Evolutionary conservation across 1,284 basidiomycete genomes (phyloP).

Genomic region (Malassezia sympodialis): DNA sequence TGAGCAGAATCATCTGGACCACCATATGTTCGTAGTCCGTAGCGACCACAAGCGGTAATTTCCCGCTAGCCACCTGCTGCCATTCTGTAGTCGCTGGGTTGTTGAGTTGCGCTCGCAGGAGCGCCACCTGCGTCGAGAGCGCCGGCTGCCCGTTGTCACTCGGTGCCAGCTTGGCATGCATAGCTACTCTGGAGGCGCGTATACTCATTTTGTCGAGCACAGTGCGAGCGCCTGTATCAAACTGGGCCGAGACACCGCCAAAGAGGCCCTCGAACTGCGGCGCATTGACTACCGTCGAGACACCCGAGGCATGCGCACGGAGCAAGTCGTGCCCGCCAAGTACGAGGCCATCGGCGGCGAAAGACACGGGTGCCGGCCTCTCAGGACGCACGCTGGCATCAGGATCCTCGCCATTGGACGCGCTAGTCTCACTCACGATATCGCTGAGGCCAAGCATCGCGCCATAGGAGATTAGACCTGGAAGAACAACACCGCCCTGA

Average conservation of each 20-base stretch:
- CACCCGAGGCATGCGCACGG: constrained; percentile 51
- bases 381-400: constrained; percentile 9
- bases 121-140: constrained; percentile 62
- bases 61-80: constrained; percentile 48
- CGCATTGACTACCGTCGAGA: constrained; percentile 56
- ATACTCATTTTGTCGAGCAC: constrained; percentile 59
- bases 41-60: constrained; percentile 61
- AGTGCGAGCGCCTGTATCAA: constrained; percentile 21
- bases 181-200: constrained; percentile 59
- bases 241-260: constrained; percentile 51
- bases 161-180: constrained; percentile 60
- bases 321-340: constrained; percentile 34
- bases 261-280: constrained; percentile 51
- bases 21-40: constrained; percentile 65
- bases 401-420: constrained; percentile 23
- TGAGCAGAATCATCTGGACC: constrained; percentile 62
- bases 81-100: constrained; percentile 52
- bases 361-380: constrained; percentile 8
- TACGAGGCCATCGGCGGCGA: constrained; percentile 32
- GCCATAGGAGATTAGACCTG: constrained; percentile 26
- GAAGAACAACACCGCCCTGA: constrained; percentile 19
- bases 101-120: constrained; percentile 58
- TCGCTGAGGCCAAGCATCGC: constrained; percentile 33
- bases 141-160: constrained; percentile 51
- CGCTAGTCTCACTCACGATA: constrained; percentile 26